Evolutionary conservation across 2,329 filamentous ascomycete species (phyloP), one percentile per base, ranked within the genome.

Genomic region (Monosporascus sp.): DNA sequence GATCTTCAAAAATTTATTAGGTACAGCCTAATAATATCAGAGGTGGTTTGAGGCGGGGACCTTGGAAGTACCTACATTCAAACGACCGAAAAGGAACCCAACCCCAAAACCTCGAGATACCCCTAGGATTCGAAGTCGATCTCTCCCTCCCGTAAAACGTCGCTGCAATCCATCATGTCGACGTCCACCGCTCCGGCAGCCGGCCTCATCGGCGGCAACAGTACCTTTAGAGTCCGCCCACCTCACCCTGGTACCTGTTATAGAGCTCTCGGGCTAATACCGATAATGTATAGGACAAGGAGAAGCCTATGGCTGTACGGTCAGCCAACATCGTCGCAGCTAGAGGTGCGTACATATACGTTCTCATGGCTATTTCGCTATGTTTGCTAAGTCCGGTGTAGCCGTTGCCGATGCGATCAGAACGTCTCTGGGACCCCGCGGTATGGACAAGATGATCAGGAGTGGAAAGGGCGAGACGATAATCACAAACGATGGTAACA

Each of bases 401-500:
- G 94, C 94, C 70, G 93, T 99, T 68, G 88, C 94, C 71, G 94
- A 99, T 83, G 94, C 94, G 63, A 95, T 99, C 71, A 83, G 94
- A 79, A 97, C 93, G 27, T 97, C 94, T 57, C 81, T 99, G 62
- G 94, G 94, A 60, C 94, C 94, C 61, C 86, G 94, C 73, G 94
- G 94, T 69, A 97, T 97, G 92, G 92, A 97, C 78, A 97, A 97
- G 80, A 97, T 97, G 92, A 97, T 99, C 66, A 89, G 95, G 79
- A 95, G 88, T 55, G 89, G 91, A 70, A 96, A 90, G 77, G 94
- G 93, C 75, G 90, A 96, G 74, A 97, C 92, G 54, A 94, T 97
- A 72, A 99, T 99, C 76, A 99, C 94, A 68, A 99, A 99, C 79
- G 94, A 99, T 75, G 94, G 94, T 72, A 96, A 95, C 78, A 99